Base-by-base conservation (phyloP, 768 basidiomycete genomes). In the Terana coerulea region DNA sequence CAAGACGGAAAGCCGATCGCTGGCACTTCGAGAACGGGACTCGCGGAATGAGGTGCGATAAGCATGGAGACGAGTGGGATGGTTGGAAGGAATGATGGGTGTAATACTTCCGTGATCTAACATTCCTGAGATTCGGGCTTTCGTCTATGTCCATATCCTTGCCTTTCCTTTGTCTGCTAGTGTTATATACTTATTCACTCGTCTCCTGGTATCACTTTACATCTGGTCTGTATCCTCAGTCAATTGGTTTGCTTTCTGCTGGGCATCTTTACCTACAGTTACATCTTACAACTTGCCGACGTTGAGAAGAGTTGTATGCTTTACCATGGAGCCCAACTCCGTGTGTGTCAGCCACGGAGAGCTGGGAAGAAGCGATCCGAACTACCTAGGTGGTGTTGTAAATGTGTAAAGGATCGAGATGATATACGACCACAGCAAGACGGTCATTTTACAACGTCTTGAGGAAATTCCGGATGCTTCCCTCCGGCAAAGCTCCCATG, bases 401-500 rank as follows among this genome's bases (percentile, higher is more conserved):
- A n/a, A n/a, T n/a, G n/a, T n/a, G n/a, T n/a, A n/a, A n/a, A n/a
- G n/a, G n/a, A n/a, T n/a, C n/a, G n/a, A n/a, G n/a, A n/a, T n/a
- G n/a, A n/a, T n/a, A n/a, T n/a, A n/a, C n/a, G n/a, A n/a, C n/a
- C n/a, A n/a, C n/a, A n/a, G n/a, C n/a, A n/a, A n/a, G n/a, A n/a
- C n/a, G n/a, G n/a, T n/a, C n/a, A n/a, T 19, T 40, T 52, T 54
- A 66, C 31, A 66, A 22, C 8, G 52, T 51, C 3, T 58, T 45
- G 12, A 67, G 51, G 51, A 66, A 68, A 19, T 59, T 55, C 37
- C 61, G 57, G 34, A 68, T 60, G 17, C 55, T 57, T n/a, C 40
- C 29, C 47, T 68, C 64, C 5, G 63, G 67, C 21, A 68, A 30
- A 5, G 63, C 67, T 1, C 65, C 88, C 1, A 81, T 70, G 59